phyloP scores from a whole-genome alignment of 345 rosid genomes.

The Rhodamnia argentea region DNA sequence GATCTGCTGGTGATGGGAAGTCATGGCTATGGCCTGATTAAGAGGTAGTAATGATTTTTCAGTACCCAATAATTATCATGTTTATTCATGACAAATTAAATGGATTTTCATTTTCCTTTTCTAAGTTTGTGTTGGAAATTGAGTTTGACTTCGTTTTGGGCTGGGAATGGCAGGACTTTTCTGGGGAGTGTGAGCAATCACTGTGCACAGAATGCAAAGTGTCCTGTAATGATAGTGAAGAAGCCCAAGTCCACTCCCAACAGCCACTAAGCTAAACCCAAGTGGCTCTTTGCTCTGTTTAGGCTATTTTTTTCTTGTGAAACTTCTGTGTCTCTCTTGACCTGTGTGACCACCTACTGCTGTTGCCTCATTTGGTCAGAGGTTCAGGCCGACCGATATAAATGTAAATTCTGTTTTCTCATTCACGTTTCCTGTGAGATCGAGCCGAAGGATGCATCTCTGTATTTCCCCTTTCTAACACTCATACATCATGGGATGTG shows the following conservation, averaged over 20 bases:
- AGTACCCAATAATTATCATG: not conserved
- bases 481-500: not conserved
- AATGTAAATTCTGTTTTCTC: not conserved
- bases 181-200: constrained; percentile 67
- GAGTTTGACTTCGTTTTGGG: not conserved
- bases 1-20: constrained; percentile 55
- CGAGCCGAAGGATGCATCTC: not conserved
- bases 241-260: constrained; percentile 22
- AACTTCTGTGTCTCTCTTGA: not conserved
- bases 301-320: not conserved
- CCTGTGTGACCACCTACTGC: not conserved
- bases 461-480: not conserved
- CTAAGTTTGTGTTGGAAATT: not conserved
- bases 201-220: constrained; percentile 52
- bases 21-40: constrained; percentile 52
- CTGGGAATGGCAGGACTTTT: constrained; percentile 20
- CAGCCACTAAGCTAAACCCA: not conserved
- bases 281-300: not conserved
- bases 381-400: not conserved
- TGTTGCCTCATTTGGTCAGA: not conserved
- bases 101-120: not conserved
- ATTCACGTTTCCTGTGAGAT: not conserved
- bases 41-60: constrained; percentile 17
- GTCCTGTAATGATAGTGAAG: constrained; percentile 57
- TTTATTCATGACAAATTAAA: not conserved